A percentile compares a stretch with the other conserved stretches of the same genome.
phyloP scores from a whole-genome alignment of 139 green algal species.

The Zygnema cylindricum region DNA sequence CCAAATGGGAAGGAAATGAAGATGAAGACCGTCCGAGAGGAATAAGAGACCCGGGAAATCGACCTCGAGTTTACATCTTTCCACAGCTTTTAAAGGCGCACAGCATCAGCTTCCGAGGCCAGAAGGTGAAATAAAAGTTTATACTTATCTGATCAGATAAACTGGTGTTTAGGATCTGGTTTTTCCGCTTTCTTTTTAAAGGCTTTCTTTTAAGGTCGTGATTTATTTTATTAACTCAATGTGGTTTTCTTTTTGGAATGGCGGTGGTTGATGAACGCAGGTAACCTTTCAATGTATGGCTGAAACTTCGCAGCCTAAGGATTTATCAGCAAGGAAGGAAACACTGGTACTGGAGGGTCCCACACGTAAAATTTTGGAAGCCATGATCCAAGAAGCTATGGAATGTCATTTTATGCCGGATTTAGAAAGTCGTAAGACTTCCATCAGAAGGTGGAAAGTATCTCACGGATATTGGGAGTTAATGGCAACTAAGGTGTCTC shows the following conservation, averaged over 20 bases:
- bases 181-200: too few relatives aligned
- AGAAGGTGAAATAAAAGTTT: too few relatives aligned
- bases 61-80: background rate
- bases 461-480: conserved; percentile 27
- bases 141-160: too few relatives aligned
- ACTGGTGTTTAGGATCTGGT: too few relatives aligned
- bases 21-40: conserved; percentile 10
- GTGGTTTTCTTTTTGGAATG: too few relatives aligned
- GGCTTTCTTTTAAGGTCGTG: too few relatives aligned
- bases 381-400: conserved; percentile 42
- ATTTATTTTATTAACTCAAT: too few relatives aligned
- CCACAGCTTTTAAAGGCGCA: conserved; percentile 16
- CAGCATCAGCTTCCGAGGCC: conserved; percentile 1
- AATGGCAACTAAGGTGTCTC: conserved; percentile 4
- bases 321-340: conserved; percentile 2
- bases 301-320: conserved; percentile 21
- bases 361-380: conserved; percentile 8
- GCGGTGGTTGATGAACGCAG: background rate
- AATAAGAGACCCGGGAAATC: background rate
- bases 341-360: conserved; percentile 21
- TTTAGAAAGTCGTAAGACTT: background rate
- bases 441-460: conserved; percentile 22
- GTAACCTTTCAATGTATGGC: conserved; percentile 6
- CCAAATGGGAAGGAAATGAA: conserved; percentile 3
- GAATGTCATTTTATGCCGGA: background rate